A percentile compares a stretch with the other conserved stretches of the same genome.
Evolutionary conservation across 345 rosid species (phyloP).

Genomic region (Gossypium thurberi): DNA sequence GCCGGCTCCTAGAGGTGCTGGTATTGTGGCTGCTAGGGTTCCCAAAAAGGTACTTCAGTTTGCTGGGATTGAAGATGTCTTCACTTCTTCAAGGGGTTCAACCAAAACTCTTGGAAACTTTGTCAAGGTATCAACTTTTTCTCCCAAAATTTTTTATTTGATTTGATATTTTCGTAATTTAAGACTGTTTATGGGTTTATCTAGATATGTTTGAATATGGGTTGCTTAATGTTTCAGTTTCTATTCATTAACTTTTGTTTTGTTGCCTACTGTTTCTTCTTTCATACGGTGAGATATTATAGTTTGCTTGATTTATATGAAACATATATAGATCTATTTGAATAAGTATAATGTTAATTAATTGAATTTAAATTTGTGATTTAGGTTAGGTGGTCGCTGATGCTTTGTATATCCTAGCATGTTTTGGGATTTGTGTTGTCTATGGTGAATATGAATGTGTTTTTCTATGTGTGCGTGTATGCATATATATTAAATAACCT

Average conservation of each 20-base stretch:
- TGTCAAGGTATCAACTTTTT: slow-evolving; percentile 7
- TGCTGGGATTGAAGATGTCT: slow-evolving; percentile 13
- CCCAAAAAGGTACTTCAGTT: slow-evolving; percentile 9
- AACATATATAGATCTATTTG: too few species aligned
- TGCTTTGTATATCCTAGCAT: not conserved
- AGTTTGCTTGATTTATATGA: too few species aligned
- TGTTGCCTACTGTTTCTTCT: too few species aligned
- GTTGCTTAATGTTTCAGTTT: not conserved
- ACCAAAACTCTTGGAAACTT: slow-evolving; percentile 10
- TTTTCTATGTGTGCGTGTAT: too few species aligned
- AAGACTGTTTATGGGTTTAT: not conserved
- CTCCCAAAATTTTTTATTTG: not conserved
- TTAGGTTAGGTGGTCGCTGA: not conserved
- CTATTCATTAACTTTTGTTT: not conserved
- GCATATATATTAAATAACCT: not conserved
- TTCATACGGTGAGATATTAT: too few species aligned
- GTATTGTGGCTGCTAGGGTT: slow-evolving; percentile 12
- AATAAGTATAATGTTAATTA: not conserved
- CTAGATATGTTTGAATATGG: not conserved
- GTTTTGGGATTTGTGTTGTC: not conserved
- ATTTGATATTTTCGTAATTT: not conserved
- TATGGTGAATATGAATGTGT: too few species aligned
- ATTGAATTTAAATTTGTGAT: not conserved
- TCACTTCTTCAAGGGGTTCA: slow-evolving; percentile 12
- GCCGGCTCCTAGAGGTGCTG: slow-evolving; percentile 10